These are phyloP conservation scores for Vanilla planifolia DNA, from an alignment of 106 monocot genomes.

Conservation along the genomic window DNA sequence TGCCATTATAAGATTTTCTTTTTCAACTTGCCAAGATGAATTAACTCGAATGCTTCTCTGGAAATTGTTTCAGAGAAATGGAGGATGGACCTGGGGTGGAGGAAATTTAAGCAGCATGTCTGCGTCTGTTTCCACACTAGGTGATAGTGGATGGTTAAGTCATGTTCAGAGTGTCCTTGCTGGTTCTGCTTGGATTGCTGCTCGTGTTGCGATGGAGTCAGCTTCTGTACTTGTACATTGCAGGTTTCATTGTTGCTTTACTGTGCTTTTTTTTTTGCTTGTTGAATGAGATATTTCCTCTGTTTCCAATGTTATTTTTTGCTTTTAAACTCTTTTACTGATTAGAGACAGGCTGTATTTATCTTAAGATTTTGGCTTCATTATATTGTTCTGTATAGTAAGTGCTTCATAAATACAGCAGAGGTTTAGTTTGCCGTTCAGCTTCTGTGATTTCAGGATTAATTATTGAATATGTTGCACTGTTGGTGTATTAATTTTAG, in stretches of 20 bases:
- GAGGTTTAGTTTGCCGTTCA: too few relatives aligned
- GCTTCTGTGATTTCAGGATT: too few relatives aligned
- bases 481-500: too few relatives aligned
- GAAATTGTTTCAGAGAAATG: constrained; percentile 55
- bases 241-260: constrained; percentile 46
- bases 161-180: constrained; percentile 89
- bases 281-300: background rate
- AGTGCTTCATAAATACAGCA: too few relatives aligned
- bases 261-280: constrained; percentile 1
- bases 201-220: constrained; percentile 73
- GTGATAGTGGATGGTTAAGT: constrained; percentile 84
- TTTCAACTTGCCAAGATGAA: background rate
- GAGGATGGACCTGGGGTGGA: constrained; percentile 92
- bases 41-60: background rate
- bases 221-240: constrained; percentile 97
- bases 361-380: too few relatives aligned
- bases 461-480: too few relatives aligned
- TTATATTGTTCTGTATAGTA: too few relatives aligned
- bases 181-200: constrained; percentile 99
- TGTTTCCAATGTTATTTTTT: background rate
- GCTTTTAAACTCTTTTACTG: background rate
- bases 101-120: constrained; percentile 96
- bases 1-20: background rate
- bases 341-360: background rate
- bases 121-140: constrained; percentile 82